Percentiles rank a stretch among this genome's conserved stretches.
These are phyloP conservation scores for Drosera spatulata DNA, from an alignment of 179 eudicot genomes.

Conservation along the genomic window DNA sequence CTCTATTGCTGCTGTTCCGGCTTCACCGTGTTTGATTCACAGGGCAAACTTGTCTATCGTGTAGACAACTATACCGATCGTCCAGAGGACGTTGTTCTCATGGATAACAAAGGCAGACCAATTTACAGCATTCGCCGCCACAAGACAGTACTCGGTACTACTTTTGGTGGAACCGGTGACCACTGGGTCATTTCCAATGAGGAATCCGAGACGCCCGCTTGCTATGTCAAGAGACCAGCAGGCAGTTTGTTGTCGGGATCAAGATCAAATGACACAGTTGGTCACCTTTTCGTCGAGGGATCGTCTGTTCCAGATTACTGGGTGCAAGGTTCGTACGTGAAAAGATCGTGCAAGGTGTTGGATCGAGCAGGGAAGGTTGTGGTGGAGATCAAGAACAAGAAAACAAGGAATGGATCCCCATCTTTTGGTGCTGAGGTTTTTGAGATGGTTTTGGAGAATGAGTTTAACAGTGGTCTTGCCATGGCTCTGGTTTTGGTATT, in stretches of 20 bases:
- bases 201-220: no score
- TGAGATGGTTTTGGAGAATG: slow-evolving; percentile 34
- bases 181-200: no score
- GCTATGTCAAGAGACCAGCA: no score
- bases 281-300: no score
- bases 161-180: no score
- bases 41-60: slow-evolving; percentile 20
- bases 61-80: slow-evolving; percentile 31
- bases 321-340: slow-evolving; percentile 50
- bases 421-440: slow-evolving; percentile 68
- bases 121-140: slow-evolving; percentile 27
- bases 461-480: slow-evolving; percentile 36
- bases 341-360: slow-evolving; percentile 40
- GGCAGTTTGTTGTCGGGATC: slow-evolving; percentile 1
- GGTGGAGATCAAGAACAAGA: slow-evolving; percentile 59
- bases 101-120: slow-evolving; percentile 24
- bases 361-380: slow-evolving; percentile 31
- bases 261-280: slow-evolving; percentile 1
- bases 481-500: slow-evolving; percentile 54
- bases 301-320: no score
- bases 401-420: slow-evolving; percentile 27
- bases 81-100: slow-evolving; percentile 33
- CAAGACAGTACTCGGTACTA: slow-evolving; percentile 8
- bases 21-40: slow-evolving; percentile 28
- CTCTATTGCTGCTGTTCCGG: slow-evolving; percentile 29